phyloP scores from a whole-genome alignment of 257 asterid species.

The Lycium barbarum region DNA sequence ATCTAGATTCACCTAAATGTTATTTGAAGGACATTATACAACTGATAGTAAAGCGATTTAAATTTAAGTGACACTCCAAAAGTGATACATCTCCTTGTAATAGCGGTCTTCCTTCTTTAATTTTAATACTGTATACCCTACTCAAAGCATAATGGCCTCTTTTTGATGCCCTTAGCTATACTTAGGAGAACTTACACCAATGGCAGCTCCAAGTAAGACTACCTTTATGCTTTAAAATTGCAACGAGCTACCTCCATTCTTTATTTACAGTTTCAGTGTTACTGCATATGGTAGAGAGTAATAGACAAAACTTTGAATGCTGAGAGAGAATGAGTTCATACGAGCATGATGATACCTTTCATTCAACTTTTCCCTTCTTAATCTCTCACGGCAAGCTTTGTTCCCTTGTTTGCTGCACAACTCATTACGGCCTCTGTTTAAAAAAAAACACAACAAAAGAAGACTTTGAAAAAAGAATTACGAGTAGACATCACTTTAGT shows the following conservation, averaged over 20 bases:
- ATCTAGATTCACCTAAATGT: background rate
- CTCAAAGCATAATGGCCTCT: background rate
- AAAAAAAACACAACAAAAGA: slow-evolving; percentile 30
- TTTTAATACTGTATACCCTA: background rate
- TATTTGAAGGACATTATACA: background rate
- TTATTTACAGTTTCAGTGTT: background rate
- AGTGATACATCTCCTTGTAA: background rate
- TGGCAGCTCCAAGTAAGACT: background rate
- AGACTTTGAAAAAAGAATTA: background rate
- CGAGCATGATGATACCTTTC: slow-evolving; percentile 54
- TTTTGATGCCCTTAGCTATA: background rate
- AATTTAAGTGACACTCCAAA: background rate
- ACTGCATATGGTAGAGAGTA: background rate
- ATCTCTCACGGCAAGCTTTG: slow-evolving; percentile 91
- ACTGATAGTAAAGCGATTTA: background rate
- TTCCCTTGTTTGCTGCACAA: slow-evolving; percentile 60
- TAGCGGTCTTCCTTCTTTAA: background rate
- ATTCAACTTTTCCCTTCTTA: slow-evolving; percentile 83
- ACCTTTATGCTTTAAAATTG: background rate
- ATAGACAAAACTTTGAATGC: background rate
- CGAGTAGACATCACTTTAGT: background rate
- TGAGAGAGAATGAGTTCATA: slow-evolving; percentile 10
- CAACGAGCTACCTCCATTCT: slow-evolving; percentile 10
- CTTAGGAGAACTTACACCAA: background rate
- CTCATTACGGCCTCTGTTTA: slow-evolving; percentile 68